These are phyloP conservation scores for Bonia amplexicaulis DNA, from an alignment of 176 grass and related monocot species.

Conservation along the genomic window DNA sequence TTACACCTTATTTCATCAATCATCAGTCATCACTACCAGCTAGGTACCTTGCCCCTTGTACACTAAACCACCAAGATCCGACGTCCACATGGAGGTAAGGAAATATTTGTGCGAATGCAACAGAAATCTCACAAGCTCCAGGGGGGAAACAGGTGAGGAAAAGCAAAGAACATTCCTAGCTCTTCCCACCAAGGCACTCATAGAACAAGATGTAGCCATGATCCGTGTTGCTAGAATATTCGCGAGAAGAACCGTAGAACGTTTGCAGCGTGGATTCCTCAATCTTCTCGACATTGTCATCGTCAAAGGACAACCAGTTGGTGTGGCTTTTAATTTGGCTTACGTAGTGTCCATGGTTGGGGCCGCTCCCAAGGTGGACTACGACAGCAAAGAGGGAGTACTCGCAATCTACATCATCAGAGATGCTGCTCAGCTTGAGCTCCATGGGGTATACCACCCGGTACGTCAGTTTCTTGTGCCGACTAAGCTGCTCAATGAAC, in stretches of 20 bases:
- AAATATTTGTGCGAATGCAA: background rate
- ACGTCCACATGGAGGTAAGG: background rate
- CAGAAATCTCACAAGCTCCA: background rate
- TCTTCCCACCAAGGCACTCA: slow-evolving; percentile 44
- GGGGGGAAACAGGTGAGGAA: background rate
- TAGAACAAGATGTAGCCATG: slow-evolving; percentile 96
- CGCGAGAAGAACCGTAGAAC: slow-evolving; percentile 74
- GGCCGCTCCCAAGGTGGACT: slow-evolving; percentile 76
- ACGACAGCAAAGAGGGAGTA: slow-evolving; percentile 92
- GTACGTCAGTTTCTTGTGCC: slow-evolving; percentile 86
- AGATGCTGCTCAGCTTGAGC: slow-evolving; percentile 66
- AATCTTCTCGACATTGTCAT: slow-evolving; percentile 84
- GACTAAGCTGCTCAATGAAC: slow-evolving; percentile 76
- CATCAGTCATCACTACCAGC: background rate
- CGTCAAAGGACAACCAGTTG: slow-evolving; percentile 86
- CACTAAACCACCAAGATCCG: background rate
- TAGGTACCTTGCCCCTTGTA: background rate
- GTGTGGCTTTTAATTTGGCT: slow-evolving; percentile 78
- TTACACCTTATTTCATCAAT: background rate
- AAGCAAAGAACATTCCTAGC: background rate
- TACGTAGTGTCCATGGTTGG: slow-evolving; percentile 91
- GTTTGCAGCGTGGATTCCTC: slow-evolving; percentile 64
- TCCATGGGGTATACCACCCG: slow-evolving; percentile 83
- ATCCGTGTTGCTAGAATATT: slow-evolving; percentile 78
- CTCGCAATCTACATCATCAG: slow-evolving; percentile 56